Base-by-base conservation (phyloP, 257 asterid species). In the Parsonsia alboflavescens region DNA sequence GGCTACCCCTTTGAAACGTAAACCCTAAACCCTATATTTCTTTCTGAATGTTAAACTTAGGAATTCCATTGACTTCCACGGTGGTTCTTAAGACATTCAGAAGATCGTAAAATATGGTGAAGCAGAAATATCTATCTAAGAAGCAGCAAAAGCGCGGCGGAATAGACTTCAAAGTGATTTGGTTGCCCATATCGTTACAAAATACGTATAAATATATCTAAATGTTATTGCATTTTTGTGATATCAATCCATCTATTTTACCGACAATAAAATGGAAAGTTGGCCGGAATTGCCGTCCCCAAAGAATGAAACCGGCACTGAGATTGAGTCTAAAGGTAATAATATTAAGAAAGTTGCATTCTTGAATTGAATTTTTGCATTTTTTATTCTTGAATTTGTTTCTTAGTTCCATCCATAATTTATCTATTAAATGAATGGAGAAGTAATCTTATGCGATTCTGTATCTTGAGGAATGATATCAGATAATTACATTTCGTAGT, bases 201-300 rank as follows among this genome's bases (percentile, higher is more conserved):
- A 5, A 15, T n/a, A 63, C 4, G n/a, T 62, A 56, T 45, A 24
- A 45, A 49, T 28, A 9, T 49, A 11, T n/a, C 19, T 19, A 64
- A 26, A 45, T 63, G 49, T 50, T 33, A 12, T 62, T 46, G 53
- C 46, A 39, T 44, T 58, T 58, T 2, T 30, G 39, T 58, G 65
- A 61, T 9, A 10, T 13, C 68, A 22, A 54, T 67, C 63, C 67
- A 42, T 59, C 46, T 22, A 2, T 72, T 70, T 59, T 57, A 82
- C 89, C 92, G 98, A 95, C 92, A 92, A 85, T 82, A 58, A 92
- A 79, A 88, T 83, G 96, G 81, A 94, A 94, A 85, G 53, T 94
- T 48, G 98, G 99, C 53, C 84, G 97, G 85, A 86, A 84, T 86
- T 94, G 90, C 97, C 97, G 78, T 97, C 98, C 7, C 89, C 99